Evolutionary conservation across 1,284 basidiomycete genomes (phyloP).

Genomic region (Ceratobasidium sp.): DNA sequence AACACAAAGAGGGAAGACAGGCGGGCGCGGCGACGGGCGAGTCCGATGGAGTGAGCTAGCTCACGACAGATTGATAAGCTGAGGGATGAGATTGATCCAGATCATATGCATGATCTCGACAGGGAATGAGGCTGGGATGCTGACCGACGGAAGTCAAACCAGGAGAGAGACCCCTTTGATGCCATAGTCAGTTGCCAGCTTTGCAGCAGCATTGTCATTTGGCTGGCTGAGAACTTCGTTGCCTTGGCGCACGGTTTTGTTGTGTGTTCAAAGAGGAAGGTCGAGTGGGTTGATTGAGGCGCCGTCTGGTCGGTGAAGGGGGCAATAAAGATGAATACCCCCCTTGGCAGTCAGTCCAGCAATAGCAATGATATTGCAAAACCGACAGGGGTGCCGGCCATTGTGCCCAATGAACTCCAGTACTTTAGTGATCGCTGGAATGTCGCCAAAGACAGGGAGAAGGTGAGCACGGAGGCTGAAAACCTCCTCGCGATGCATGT

Average conservation of each 20-base stretch:
- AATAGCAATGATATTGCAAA: slow-evolving; percentile 25
- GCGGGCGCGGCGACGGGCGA: no score
- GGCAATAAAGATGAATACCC: slow-evolving; percentile 23
- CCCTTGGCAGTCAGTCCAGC: not conserved
- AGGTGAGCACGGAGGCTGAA: slow-evolving; percentile 7
- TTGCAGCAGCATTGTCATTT: not conserved
- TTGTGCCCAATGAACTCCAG: slow-evolving; percentile 36
- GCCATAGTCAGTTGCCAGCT: not conserved
- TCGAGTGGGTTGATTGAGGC: not conserved
- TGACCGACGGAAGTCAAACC: no score
- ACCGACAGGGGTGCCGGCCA: slow-evolving; percentile 21
- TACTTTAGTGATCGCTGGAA: slow-evolving; percentile 37
- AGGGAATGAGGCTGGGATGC: no score
- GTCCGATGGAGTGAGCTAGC: no score
- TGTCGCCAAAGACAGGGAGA: no score
- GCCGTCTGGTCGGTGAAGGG: no score
- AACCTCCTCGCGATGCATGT: not conserved
- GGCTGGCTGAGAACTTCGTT: not conserved
- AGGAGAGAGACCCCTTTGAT: slow-evolving; percentile 2
- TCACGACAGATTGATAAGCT: not conserved
- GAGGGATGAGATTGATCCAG: slow-evolving; percentile 6
- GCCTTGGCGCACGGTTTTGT: not conserved
- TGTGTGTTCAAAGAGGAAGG: slow-evolving; percentile 8
- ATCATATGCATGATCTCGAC: no score
- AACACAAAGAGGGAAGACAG: no score